These are phyloP conservation scores for Syncephalis fuscata DNA, from an alignment of 371 early-diverging fungal species.

Conservation along the genomic window DNA sequence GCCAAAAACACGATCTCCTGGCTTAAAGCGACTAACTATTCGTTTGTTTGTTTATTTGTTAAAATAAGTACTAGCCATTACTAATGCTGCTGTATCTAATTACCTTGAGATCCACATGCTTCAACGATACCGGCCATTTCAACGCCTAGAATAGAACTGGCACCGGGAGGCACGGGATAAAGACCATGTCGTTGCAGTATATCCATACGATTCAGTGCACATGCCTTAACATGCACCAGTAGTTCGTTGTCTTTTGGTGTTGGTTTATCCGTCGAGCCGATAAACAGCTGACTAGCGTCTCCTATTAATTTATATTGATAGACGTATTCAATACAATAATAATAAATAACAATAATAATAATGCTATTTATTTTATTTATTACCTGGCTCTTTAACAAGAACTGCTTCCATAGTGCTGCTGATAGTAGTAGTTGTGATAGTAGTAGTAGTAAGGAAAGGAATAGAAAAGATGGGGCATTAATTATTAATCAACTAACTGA, in stretches of 20 bases:
- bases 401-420: conserved; percentile 18
- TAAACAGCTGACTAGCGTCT: conserved; percentile 26
- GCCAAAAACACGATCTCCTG: conserved; percentile 52
- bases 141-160: conserved; percentile 50
- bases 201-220: conserved; percentile 65
- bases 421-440: not conserved
- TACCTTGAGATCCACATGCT: conserved; percentile 23
- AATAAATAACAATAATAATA: too few species aligned
- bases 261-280: conserved; percentile 32
- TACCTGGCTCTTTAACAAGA: conserved; percentile 17
- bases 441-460: not conserved
- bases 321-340: too few species aligned
- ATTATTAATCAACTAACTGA: not conserved
- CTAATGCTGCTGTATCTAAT: not conserved
- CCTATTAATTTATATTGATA: conserved; percentile 13
- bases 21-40: too few species aligned
- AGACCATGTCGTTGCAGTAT: conserved; percentile 48
- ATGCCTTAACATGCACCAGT: conserved; percentile 37
- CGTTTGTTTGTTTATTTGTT: too few species aligned
- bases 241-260: conserved; percentile 30
- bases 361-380: too few species aligned
- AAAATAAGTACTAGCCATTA: too few species aligned
- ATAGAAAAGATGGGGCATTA: not conserved
- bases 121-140: conserved; percentile 55
- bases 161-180: conserved; percentile 48